Conservation (phyloP, 352 stramenopile genomes). For the Phytopythium cucurbitacearum region DNA sequence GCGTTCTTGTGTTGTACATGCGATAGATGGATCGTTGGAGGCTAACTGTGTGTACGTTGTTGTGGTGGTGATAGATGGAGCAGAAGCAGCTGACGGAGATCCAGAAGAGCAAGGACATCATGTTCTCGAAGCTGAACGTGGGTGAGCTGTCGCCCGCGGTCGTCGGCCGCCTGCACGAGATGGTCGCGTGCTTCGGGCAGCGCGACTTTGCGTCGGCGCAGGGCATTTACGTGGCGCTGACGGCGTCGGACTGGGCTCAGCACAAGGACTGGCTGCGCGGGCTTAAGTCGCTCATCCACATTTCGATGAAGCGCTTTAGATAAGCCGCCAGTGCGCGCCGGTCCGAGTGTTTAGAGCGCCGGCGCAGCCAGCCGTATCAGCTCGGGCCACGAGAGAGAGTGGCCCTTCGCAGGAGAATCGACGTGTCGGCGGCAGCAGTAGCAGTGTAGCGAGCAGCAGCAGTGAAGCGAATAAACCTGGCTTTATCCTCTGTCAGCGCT, state of each 20-base stretch:
- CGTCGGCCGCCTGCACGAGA: constrained; percentile 73
- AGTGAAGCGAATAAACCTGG: too few relatives aligned
- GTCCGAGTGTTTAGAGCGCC: constrained; percentile 1
- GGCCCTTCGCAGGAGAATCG: too few relatives aligned
- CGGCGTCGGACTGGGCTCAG: constrained; percentile 92
- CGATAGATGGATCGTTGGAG: too few relatives aligned
- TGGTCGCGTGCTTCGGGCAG: constrained; percentile 71
- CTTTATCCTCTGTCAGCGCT: too few relatives aligned
- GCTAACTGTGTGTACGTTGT: constrained; percentile 5
- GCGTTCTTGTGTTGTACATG: constrained; percentile 14
- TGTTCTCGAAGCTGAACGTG: constrained; percentile 87
- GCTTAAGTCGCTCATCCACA: constrained; percentile 95
- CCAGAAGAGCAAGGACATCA: constrained; percentile 80
- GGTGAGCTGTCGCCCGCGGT: constrained; percentile 66
- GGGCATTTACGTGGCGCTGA: constrained; percentile 88
- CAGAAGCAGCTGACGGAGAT: constrained; percentile 86
- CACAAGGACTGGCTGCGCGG: constrained; percentile 98
- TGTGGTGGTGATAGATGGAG: constrained; percentile 47
- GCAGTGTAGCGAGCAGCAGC: too few relatives aligned
- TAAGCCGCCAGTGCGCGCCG: constrained; percentile 26
- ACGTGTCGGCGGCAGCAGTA: too few relatives aligned
- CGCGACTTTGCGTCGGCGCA: constrained; percentile 77
- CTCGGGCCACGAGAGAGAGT: too few relatives aligned
- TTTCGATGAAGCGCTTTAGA: constrained; percentile 90
- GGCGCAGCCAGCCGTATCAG: not conserved